phyloP scores from a whole-genome alignment of 2,329 filamentous ascomycete species.

The Penicillium italicum region DNA sequence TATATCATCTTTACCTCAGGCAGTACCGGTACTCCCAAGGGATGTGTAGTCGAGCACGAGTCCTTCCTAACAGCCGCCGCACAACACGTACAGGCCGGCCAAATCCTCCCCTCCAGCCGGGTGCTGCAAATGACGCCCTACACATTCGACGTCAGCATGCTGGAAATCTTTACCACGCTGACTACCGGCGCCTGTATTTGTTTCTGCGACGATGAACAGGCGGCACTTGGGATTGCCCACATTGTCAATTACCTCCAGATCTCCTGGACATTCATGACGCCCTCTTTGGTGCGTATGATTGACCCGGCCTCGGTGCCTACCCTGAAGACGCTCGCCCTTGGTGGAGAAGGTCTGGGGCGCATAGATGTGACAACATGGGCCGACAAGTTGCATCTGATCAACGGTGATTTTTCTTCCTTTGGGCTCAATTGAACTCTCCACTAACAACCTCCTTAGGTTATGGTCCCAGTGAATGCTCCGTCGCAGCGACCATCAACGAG shows the following conservation, averaged over 20 bases:
- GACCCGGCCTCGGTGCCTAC: slow-evolving; percentile 33
- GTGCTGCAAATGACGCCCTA: slow-evolving; percentile 36
- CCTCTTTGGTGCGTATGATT: slow-evolving; percentile 46
- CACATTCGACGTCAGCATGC: slow-evolving; percentile 39
- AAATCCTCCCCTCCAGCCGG: neutral
- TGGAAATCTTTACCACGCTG: slow-evolving; percentile 10
- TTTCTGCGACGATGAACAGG: slow-evolving; percentile 11
- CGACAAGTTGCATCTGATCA: slow-evolving; percentile 31
- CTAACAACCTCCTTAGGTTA: neutral
- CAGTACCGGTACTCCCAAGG: slow-evolving; percentile 12
- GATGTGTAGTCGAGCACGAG: neutral
- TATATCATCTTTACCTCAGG: slow-evolving; percentile 14
- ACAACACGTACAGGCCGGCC: too few relatives aligned
- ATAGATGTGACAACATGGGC: slow-evolving; percentile 18
- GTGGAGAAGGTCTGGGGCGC: slow-evolving; percentile 18
- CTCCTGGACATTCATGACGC: slow-evolving; percentile 52
- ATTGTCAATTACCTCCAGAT: neutral
- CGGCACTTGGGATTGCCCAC: neutral
- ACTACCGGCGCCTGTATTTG: neutral
- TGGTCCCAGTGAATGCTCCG: neutral
- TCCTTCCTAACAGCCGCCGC: too few relatives aligned
- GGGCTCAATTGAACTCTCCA: neutral
- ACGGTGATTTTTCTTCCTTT: slow-evolving; percentile 14
- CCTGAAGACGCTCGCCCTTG: slow-evolving; percentile 32
- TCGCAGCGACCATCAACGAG: neutral